A percentile compares a stretch with the other conserved stretches of the same genome.
Evolutionary conservation across 805 yeast species (phyloP).

Genomic region (Candida arabinofermentans): DNA sequence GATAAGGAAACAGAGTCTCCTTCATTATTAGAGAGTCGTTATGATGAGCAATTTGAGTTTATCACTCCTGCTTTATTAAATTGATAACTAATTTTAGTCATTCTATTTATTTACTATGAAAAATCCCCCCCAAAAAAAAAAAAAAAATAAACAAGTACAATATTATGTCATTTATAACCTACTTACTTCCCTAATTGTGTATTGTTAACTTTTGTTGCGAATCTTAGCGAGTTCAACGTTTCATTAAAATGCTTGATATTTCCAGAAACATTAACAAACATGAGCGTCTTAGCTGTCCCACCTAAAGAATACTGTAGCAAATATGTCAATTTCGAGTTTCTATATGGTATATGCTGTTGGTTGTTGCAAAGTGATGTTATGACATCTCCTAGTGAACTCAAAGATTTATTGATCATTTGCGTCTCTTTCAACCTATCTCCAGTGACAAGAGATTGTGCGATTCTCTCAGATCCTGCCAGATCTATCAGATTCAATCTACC

Average conservation of each 20-base stretch:
- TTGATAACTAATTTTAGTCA: slow-evolving; percentile 1
- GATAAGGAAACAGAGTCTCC: slow-evolving; percentile 30
- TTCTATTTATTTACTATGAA: slow-evolving; percentile 7
- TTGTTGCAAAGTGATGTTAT: slow-evolving; percentile 39
- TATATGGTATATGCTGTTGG: slow-evolving; percentile 54
- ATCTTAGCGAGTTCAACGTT: slow-evolving; percentile 78
- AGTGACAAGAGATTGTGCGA: slow-evolving; percentile 65
- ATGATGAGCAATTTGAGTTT: slow-evolving; percentile 8
- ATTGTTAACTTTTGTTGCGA: slow-evolving; percentile 78
- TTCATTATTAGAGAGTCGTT: slow-evolving; percentile 23
- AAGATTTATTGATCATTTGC: slow-evolving; percentile 80
- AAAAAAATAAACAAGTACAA: not conserved
- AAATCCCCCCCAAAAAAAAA: no score
- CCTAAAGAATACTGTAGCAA: slow-evolving; percentile 77
- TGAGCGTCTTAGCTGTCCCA: slow-evolving; percentile 83
- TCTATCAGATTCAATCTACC: slow-evolving; percentile 82
- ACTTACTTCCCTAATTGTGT: slow-evolving; percentile 33
- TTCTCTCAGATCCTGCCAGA: slow-evolving; percentile 91
- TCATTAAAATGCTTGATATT: slow-evolving; percentile 59
- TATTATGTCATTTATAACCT: not conserved
- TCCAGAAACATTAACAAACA: slow-evolving; percentile 90
- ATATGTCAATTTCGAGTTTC: slow-evolving; percentile 76
- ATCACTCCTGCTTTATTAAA: not conserved
- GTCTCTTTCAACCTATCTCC: slow-evolving; percentile 86
- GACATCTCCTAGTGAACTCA: slow-evolving; percentile 88